Evolutionary conservation across 129 eudicot species (phyloP).

Genomic region (Silybum marianum): DNA sequence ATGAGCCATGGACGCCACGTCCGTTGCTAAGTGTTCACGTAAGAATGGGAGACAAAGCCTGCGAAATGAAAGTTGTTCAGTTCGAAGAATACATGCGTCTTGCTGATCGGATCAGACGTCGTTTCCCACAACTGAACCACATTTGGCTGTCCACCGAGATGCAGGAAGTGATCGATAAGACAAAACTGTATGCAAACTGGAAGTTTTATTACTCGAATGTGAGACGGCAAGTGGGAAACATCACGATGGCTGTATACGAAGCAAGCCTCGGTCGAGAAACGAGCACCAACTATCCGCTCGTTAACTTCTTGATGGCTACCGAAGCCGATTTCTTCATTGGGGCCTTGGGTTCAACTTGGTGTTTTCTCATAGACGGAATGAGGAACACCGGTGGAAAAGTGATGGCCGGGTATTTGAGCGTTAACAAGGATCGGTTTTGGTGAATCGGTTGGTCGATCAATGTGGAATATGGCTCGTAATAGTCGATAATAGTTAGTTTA

Average conservation of each 20-base stretch:
- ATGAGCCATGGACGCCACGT: constrained; percentile 85
- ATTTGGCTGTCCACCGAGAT: constrained; percentile 97
- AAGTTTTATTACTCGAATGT: constrained; percentile 82
- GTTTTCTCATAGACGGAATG: constrained; percentile 97
- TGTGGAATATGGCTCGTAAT: constrained; percentile 3
- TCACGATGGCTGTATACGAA: constrained; percentile 85
- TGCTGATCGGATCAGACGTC: constrained; percentile 64
- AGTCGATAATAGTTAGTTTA: constrained; percentile 1
- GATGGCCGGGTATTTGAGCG: constrained; percentile 95
- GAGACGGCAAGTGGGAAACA: constrained; percentile 78
- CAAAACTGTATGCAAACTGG: constrained; percentile 59
- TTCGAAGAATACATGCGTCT: constrained; percentile 87
- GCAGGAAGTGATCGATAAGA: constrained; percentile 82
- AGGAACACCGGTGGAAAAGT: constrained; percentile 97
- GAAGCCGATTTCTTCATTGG: constrained; percentile 94
- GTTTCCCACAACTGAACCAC: constrained; percentile 74
- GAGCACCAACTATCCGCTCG: constrained; percentile 92
- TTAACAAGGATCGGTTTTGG: constrained; percentile 97
- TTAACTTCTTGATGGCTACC: constrained; percentile 91
- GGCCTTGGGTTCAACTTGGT: constrained; percentile 98
- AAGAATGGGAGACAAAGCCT: constrained; percentile 98
- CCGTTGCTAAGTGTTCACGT: constrained; percentile 96
- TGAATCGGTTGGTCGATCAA: constrained; percentile 16
- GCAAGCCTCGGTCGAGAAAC: constrained; percentile 83
- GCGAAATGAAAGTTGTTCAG: constrained; percentile 93